phyloP scores from a whole-genome alignment of 208 protist species.

The Trypanosoma rangeli region DNA sequence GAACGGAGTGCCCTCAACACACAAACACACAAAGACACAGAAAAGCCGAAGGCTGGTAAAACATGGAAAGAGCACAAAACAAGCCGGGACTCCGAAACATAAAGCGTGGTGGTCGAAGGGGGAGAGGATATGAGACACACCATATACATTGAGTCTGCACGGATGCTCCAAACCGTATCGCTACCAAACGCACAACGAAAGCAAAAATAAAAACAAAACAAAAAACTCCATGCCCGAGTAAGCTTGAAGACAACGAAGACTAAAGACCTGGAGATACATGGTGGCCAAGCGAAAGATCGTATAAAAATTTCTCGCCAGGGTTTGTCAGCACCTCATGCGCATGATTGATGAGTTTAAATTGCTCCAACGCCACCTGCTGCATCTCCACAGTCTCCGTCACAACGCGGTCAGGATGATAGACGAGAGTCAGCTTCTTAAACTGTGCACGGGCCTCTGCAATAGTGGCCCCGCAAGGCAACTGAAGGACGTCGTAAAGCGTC shows the following conservation, averaged over 20 bases:
- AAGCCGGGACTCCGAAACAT: too few relatives aligned
- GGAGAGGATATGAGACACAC: too few relatives aligned
- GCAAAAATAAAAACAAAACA: constrained; percentile 6
- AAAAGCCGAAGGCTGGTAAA: neutral
- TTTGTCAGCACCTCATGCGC: constrained; percentile 96
- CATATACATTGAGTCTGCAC: too few relatives aligned
- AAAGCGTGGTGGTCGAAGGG: too few relatives aligned
- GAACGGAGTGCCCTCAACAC: too few relatives aligned
- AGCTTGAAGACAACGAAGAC: neutral
- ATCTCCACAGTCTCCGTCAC: constrained; percentile 37
- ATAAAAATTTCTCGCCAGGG: constrained; percentile 84
- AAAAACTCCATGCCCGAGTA: too few relatives aligned
- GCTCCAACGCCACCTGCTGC: constrained; percentile 45
- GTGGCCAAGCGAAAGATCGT: constrained; percentile 80
- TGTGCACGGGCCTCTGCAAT: constrained; percentile 48
- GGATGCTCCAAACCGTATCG: too few relatives aligned
- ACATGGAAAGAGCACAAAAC: neutral
- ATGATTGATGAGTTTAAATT: constrained; percentile 94
- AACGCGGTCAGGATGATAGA: constrained; percentile 80
- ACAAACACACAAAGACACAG: neutral
- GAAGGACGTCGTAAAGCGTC: constrained; percentile 73
- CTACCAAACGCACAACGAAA: neutral
- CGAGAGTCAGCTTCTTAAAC: constrained; percentile 70
- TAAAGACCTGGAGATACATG: constrained; percentile 2
- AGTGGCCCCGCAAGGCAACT: constrained; percentile 37